Base-by-base conservation (phyloP, 768 basidiomycete species). In the Tylopilus subfusipes region DNA sequence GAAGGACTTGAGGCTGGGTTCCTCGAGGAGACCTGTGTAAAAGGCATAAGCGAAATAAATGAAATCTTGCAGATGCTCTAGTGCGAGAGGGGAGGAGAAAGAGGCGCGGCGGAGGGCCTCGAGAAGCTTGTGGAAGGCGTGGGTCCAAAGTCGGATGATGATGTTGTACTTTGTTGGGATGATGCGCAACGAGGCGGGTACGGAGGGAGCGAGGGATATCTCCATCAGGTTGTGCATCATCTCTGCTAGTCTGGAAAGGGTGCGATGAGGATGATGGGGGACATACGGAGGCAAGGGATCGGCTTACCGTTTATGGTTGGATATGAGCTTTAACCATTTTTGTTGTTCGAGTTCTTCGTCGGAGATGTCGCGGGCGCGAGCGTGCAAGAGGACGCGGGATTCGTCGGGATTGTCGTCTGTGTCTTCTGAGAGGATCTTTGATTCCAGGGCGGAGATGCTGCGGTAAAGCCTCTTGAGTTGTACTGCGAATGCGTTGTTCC, bases 111-210 rank as follows among this genome's bases (percentile, higher is more conserved):
- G 88, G 34, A 99, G 82, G 14, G 90, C 83, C 69, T 97, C 93
- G 57, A 98, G 86, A 36, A 96, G 80, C 43, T 87, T 88, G 71
- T 96, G 85, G 68, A 98, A 98, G 0, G 82, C 91, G 48, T 86
- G 86, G 0, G 89, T 87, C 97, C 97, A 98, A 1, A 98, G 78
- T 11, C 96, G 84, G 38, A 86, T 85, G 56, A 96, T 90, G 63
- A 98, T 95, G 72, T 97, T 97, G 76, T 98, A 98, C 64, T 94
- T 95, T 36, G 82, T 84, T 0, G 96, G 93, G 46, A 98, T 90
- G 54, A 87, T 85, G 42, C 93, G 88, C 2, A 98, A 75, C 0
- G 93, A 94, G 0, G 90, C 85, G 0, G 97, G 96, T 0, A 96
- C 86, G 11, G 83, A 83, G 1, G 94, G 92, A 3, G 94, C 86